A percentile compares a stretch with the other conserved stretches of the same genome.
Conservation (phyloP, 768 basidiomycete species). For the Hygrocybe coccinea region DNA sequence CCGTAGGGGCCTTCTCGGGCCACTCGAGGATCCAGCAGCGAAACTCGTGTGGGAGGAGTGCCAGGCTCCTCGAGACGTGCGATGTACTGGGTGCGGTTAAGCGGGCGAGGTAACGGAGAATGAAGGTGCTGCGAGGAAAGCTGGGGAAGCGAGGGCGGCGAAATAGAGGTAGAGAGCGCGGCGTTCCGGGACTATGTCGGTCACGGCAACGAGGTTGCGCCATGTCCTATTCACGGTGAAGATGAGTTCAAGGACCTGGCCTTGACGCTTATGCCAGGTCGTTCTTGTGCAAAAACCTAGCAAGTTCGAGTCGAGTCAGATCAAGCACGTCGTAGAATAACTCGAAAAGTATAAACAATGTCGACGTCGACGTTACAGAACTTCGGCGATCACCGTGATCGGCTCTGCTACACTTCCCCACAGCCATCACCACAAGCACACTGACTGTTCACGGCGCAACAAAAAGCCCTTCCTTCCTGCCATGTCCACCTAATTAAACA, state of each 20-base stretch:
- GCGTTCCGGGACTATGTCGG: conserved; percentile 1
- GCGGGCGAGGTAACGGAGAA: neutral
- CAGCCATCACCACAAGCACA: too few relatives aligned
- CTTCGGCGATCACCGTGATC: too few relatives aligned
- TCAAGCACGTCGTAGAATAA: too few relatives aligned
- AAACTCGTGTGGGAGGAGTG: conserved; percentile 1
- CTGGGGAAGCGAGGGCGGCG: neutral
- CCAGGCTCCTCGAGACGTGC: neutral
- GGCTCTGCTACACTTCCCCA: too few relatives aligned
- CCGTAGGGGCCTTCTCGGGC: conserved; percentile 2
- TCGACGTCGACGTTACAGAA: too few relatives aligned
- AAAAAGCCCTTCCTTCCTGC: too few relatives aligned
- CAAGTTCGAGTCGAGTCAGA: too few relatives aligned
- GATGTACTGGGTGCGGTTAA: neutral
- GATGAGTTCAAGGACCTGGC: neutral
- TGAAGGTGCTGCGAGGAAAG: neutral
- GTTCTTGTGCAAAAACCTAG: too few relatives aligned
- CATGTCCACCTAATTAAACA: too few relatives aligned
- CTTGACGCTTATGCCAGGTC: too few relatives aligned
- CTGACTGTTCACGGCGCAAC: too few relatives aligned
- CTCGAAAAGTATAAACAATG: too few relatives aligned
- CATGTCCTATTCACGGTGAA: neutral
- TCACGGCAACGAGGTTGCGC: conserved; percentile 1
- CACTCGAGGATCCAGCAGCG: conserved; percentile 6
- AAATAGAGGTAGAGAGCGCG: conserved; percentile 2